phyloP scores from a whole-genome alignment of 495 filamentous ascomycete genomes.

The Neurospora sp. region DNA sequence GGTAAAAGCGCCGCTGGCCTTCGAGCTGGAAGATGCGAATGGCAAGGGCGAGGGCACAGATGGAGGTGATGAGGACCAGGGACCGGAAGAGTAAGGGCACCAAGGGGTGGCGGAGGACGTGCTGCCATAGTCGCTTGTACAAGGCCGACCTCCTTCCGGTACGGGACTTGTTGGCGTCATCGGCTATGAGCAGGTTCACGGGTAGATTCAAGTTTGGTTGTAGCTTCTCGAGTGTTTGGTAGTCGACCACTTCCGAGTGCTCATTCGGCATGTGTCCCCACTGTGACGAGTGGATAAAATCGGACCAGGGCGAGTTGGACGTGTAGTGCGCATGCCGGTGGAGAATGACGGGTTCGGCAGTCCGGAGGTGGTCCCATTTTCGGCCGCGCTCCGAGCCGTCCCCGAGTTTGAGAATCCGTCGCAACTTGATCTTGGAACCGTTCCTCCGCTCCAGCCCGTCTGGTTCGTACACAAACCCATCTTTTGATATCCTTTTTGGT shows the following conservation, averaged over 20 bases:
- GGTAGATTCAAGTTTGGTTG: slow-evolving; percentile 40
- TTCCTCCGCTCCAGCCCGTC: slow-evolving; percentile 17
- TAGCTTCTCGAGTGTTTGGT: slow-evolving; percentile 32
- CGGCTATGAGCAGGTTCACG: slow-evolving; percentile 9
- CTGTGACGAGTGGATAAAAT: slow-evolving; percentile 39
- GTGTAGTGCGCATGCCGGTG: slow-evolving; percentile 28
- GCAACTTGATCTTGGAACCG: slow-evolving; percentile 10
- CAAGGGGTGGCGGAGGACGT: slow-evolving; percentile 67
- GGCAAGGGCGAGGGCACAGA: slow-evolving; percentile 71
- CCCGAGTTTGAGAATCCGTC: slow-evolving; percentile 22
- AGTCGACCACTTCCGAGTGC: slow-evolving; percentile 32
- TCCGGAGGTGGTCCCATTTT: slow-evolving; percentile 47
- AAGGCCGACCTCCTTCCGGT: slow-evolving; percentile 12
- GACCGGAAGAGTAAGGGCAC: slow-evolving; percentile 77
- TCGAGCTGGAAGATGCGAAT: slow-evolving; percentile 60
- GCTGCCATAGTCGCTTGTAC: slow-evolving; percentile 35
- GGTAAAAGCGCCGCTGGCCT: slow-evolving; percentile 3
- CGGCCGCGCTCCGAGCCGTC: slow-evolving; percentile 33
- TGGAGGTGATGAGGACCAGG: slow-evolving; percentile 72
- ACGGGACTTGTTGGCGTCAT: slow-evolving; percentile 8
- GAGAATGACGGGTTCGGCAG: slow-evolving; percentile 46
- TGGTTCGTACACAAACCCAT: slow-evolving; percentile 42
- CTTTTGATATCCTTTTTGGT: slow-evolving; percentile 38
- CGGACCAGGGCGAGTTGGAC: slow-evolving; percentile 35
- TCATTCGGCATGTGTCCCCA: slow-evolving; percentile 38